A percentile compares a stretch with the other conserved stretches of the same genome.
phyloP scores from a whole-genome alignment of 768 basidiomycete species.

The Pisolithus albus region DNA sequence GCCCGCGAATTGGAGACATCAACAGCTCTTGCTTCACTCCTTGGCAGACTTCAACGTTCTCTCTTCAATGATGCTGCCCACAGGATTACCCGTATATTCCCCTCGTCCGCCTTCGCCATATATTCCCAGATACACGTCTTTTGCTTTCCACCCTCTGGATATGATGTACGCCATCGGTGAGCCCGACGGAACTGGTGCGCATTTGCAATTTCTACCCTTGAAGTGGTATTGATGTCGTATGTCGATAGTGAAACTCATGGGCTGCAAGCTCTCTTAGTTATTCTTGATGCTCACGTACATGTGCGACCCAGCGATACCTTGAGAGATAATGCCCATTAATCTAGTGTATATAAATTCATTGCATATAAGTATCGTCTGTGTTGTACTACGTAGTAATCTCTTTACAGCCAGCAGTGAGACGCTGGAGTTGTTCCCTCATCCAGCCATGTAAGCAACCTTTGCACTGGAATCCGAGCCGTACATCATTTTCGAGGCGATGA shows the following conservation, averaged over 20 bases:
- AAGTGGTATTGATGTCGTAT: not conserved
- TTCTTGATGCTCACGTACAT: not conserved
- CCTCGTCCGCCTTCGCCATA: conserved; percentile 52
- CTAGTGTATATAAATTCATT: no score
- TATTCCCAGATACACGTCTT: conserved; percentile 55
- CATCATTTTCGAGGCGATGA: not conserved
- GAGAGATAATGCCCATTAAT: not conserved
- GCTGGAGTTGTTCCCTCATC: not conserved
- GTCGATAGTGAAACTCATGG: conserved; percentile 46
- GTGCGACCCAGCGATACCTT: not conserved
- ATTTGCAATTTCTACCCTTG: conserved; percentile 6
- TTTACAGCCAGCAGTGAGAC: no score
- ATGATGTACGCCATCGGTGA: conserved; percentile 76
- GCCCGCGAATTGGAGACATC: conserved; percentile 56
- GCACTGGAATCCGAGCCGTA: not conserved
- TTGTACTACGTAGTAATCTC: no score
- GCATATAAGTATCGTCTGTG: no score
- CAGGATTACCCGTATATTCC: conserved; percentile 50
- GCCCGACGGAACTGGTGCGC: conserved; percentile 58
- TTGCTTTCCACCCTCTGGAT: conserved; percentile 80
- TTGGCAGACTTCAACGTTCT: conserved; percentile 33
- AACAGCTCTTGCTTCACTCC: conserved; percentile 56
- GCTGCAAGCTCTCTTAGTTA: conserved; percentile 42
- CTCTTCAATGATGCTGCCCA: conserved; percentile 45
- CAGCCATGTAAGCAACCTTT: not conserved